Evolutionary conservation across 139 green algal genomes (phyloP).

Genomic region (Chlorella vulgaris): DNA sequence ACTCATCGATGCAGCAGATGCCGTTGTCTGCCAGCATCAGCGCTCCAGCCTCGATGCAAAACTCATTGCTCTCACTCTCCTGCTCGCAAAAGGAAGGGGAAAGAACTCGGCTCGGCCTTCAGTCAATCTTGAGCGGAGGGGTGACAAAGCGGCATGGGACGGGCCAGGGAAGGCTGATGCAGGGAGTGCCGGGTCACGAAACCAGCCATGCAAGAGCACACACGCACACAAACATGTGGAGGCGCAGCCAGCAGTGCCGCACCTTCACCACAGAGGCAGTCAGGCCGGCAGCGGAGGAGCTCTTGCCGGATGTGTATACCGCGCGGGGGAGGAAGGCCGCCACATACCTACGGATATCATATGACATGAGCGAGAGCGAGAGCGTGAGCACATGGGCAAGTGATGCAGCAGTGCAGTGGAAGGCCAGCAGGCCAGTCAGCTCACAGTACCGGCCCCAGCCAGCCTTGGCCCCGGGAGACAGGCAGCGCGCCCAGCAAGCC

Average conservation of each 20-base stretch:
- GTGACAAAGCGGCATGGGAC: too few relatives aligned
- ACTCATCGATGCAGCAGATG: slow-evolving; percentile 98
- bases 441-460: too few relatives aligned
- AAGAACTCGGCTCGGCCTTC: background rate
- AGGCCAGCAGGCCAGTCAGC: too few relatives aligned
- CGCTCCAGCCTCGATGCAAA: slow-evolving; percentile 97
- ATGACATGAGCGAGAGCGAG: background rate
- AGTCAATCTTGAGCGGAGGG: too few relatives aligned
- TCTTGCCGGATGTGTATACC: slow-evolving; percentile 98
- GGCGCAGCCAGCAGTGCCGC: too few relatives aligned
- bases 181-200: too few relatives aligned
- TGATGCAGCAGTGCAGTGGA: background rate
- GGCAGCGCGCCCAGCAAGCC: too few relatives aligned
- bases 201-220: too few relatives aligned
- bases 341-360: slow-evolving; percentile 63
- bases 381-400: background rate
- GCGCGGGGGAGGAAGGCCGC: slow-evolving; percentile 86
- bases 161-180: too few relatives aligned
- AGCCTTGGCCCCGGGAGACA: too few relatives aligned
- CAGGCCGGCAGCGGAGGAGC: slow-evolving; percentile 93
- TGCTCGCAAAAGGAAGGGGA: slow-evolving; percentile 25
- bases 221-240: too few relatives aligned
- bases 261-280: slow-evolving; percentile 96
- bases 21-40: slow-evolving; percentile 98
- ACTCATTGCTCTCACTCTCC: slow-evolving; percentile 91